Evolutionary conservation across 78 protist species (phyloP), one percentile per base, ranked within the genome.

Genomic region (Dictyostelium capitatum): DNA sequence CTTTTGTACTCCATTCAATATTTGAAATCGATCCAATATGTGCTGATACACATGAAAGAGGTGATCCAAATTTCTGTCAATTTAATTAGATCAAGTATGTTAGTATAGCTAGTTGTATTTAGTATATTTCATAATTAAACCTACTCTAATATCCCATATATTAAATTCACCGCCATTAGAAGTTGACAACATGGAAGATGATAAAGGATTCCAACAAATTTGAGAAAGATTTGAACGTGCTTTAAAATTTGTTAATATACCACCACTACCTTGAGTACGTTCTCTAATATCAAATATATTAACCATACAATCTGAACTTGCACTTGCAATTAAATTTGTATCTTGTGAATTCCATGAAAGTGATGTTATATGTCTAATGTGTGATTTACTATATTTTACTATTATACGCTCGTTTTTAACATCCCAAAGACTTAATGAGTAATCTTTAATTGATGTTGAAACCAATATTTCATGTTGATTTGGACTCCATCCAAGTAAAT

Each of bases 11-110:
- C 93, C 93, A 87, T 47, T 87, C 84, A 20, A 87, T 65, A 51
- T 74, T 28, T 65, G 82, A 41, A 32, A 77, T 77, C 48, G 54
- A 23, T 3, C 93, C 93, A 47, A 87, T 78, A 77, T 87, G 93
- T 57, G 93, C 73, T 14, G 80, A 75, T 10, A 25, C 28, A 46
- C 83, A 59, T 48, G 77, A 47, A 10, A 87, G 19, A 48, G 93
- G 93, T 64, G 83, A 87, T 64, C 93, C 93, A 77, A 87, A 87
- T 87, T 87, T 87, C 91, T 83, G 20, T n/a, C 10, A 56, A 53
- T 3, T 47, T 54, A 0, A 10, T 7, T 6, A 53, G 1, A 79
- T 23, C 4, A 4, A 11, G 5, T 23, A 65, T 37, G 43, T 37
- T 37, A 37, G 43, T 37, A n/a, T n/a, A n/a, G n/a, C n/a, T n/a